Evolutionary conservation across 2,329 filamentous ascomycete genomes (phyloP).

Genomic region (Lasiodiplodia theobromae): DNA sequence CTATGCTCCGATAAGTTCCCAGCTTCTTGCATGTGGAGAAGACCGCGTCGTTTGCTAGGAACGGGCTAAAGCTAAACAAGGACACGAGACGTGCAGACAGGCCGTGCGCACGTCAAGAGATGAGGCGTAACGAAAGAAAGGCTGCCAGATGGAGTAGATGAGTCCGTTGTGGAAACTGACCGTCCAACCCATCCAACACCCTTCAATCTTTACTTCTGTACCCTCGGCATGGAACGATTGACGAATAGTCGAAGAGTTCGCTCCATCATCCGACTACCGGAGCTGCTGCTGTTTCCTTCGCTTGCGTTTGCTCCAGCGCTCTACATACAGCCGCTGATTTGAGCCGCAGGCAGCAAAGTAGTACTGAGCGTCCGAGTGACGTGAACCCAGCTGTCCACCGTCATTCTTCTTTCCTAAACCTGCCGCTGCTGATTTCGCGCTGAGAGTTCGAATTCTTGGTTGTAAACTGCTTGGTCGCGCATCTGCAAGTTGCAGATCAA

Average conservation of each 20-base stretch:
- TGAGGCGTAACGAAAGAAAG: neutral
- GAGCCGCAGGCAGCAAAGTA: slow-evolving; percentile 12
- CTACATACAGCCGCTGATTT: neutral
- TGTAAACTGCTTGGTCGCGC: slow-evolving; percentile 18
- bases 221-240: neutral
- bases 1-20: neutral
- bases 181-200: neutral
- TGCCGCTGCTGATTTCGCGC: slow-evolving; percentile 1
- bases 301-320: slow-evolving; percentile 4
- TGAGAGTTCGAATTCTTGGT: slow-evolving; percentile 16
- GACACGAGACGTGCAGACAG: slow-evolving; percentile 8
- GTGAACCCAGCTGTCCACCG: neutral
- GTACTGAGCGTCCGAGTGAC: slow-evolving; percentile 14
- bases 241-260: neutral
- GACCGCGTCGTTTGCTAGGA: neutral
- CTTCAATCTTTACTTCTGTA: neutral
- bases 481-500: slow-evolving; percentile 12
- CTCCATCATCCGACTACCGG: slow-evolving; percentile 19
- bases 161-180: too few relatives aligned
- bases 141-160: neutral
- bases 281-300: slow-evolving; percentile 7
- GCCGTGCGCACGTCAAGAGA: neutral
- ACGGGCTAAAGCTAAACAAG: neutral
- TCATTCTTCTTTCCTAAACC: slow-evolving; percentile 10
- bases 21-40: neutral